Evolutionary conservation across 345 rosid species (phyloP).

Genomic region (Lepidium didymum): DNA sequence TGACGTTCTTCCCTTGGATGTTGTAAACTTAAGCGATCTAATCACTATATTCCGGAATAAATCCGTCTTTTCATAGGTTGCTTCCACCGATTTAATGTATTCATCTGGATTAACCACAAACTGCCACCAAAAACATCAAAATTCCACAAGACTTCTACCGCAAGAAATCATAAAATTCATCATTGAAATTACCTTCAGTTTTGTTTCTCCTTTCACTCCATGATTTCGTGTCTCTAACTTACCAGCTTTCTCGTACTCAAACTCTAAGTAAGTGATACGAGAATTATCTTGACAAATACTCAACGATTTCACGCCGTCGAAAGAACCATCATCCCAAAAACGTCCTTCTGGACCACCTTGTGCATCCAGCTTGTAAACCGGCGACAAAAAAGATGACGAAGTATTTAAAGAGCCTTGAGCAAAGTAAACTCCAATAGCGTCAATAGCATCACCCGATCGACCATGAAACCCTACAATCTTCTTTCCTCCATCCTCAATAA

Average conservation of each 20-base stretch:
- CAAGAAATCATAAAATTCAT: too few species aligned
- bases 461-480: conserved; percentile 25
- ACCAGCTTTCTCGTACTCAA: conserved; percentile 10
- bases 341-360: conserved; percentile 12
- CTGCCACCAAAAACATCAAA: not conserved
- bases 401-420: not conserved
- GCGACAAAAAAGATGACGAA: not conserved
- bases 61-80: not conserved
- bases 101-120: conserved; percentile 15
- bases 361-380: conserved; percentile 16
- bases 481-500: not conserved
- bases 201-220: conserved; percentile 7
- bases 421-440: conserved; percentile 25
- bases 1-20: conserved; percentile 13
- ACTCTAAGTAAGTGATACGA: conserved; percentile 18
- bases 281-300: not conserved
- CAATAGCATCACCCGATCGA: conserved; percentile 7
- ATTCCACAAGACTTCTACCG: too few species aligned
- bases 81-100: conserved; percentile 19
- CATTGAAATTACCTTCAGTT: not conserved
- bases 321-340: conserved; percentile 24
- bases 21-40: conserved; percentile 18
- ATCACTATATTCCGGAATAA: not conserved
- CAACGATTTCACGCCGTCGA: conserved; percentile 1
- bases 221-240: not conserved